Percentiles rank a stretch among this genome's conserved stretches.
Evolutionary conservation across 805 yeast genomes (phyloP).

Genomic region (Starmerella davenportii): DNA sequence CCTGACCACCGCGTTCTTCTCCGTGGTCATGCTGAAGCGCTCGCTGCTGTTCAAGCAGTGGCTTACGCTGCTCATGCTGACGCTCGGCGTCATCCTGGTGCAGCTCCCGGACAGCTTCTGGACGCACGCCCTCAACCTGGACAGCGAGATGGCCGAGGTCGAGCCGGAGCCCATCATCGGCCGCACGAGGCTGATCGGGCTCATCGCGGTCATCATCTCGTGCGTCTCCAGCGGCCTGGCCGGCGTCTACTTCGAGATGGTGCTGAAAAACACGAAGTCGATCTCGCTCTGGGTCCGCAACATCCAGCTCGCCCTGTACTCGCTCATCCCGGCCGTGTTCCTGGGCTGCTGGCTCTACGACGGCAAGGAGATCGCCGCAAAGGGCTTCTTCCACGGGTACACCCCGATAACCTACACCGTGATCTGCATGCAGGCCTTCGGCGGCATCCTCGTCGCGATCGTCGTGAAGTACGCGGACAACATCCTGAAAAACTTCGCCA

Average conservation of each 20-base stretch:
- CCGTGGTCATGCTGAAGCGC: slow-evolving; percentile 25
- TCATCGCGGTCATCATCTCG: slow-evolving; percentile 24
- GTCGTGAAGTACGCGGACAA: slow-evolving; percentile 29
- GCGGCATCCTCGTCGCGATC: slow-evolving; percentile 28
- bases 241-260: slow-evolving; percentile 29
- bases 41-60: slow-evolving; percentile 22
- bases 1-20: slow-evolving; percentile 27
- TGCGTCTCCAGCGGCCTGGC: slow-evolving; percentile 27
- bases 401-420: slow-evolving; percentile 25
- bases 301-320: slow-evolving; percentile 26
- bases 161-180: slow-evolving; percentile 9
- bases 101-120: slow-evolving; percentile 22
- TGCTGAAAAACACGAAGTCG: slow-evolving; percentile 24
- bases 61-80: slow-evolving; percentile 24
- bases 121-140: slow-evolving; percentile 7
- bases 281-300: slow-evolving; percentile 27
- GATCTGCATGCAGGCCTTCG: slow-evolving; percentile 25
- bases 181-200: slow-evolving; percentile 17
- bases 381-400: slow-evolving; percentile 27
- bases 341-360: slow-evolving; percentile 24
- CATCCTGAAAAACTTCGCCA: slow-evolving; percentile 28
- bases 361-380: slow-evolving; percentile 21
- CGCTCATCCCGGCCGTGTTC: slow-evolving; percentile 26
- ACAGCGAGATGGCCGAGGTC: slow-evolving; percentile 8
- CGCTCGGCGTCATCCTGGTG: slow-evolving; percentile 26